Percentiles rank a stretch among this genome's conserved stretches.
phyloP scores from a whole-genome alignment of 805 yeast species.

The Ogataea saltuana region DNA sequence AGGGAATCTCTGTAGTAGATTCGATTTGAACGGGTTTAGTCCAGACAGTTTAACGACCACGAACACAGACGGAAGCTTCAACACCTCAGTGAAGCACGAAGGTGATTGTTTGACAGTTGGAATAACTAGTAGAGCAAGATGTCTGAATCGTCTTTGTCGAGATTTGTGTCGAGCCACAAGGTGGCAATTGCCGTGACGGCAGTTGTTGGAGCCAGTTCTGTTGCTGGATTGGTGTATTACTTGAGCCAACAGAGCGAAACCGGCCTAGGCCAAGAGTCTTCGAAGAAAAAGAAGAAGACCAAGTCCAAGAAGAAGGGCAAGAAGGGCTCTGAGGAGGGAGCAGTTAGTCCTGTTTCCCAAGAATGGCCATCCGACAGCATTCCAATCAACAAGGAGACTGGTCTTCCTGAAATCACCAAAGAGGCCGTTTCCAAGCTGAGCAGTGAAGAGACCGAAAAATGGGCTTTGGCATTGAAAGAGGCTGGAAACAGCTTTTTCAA shows the following conservation, averaged over 20 bases:
- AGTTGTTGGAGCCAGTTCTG: constrained; percentile 51
- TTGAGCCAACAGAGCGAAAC: constrained; percentile 34
- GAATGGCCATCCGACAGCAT: constrained; percentile 34
- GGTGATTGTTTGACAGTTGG: no score
- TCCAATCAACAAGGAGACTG: constrained; percentile 52
- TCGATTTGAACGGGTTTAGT: no score
- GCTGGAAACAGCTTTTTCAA: constrained; percentile 85
- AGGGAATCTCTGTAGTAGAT: no score
- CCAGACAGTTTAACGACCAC: not conserved
- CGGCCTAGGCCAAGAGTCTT: constrained; percentile 17
- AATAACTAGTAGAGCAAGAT: constrained; percentile 10
- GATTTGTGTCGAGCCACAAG: constrained; percentile 51
- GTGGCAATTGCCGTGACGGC: constrained; percentile 51
- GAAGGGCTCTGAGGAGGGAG: constrained; percentile 40
- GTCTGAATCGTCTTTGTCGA: constrained; percentile 27
- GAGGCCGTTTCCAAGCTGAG: constrained; percentile 47
- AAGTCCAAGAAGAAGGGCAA: constrained; percentile 47
- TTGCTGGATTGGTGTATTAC: constrained; percentile 48
- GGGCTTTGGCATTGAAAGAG: constrained; percentile 79
- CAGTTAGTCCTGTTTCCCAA: constrained; percentile 23
- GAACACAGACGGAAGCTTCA: no score
- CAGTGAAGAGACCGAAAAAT: constrained; percentile 53
- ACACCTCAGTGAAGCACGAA: no score
- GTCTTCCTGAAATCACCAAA: constrained; percentile 58
- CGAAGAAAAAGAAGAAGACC: constrained; percentile 35